Evolutionary conservation across 2,329 filamentous ascomycete genomes (phyloP), one percentile per base, ranked within the genome.

Genomic region (Berkeleyomyces rouxiae): DNA sequence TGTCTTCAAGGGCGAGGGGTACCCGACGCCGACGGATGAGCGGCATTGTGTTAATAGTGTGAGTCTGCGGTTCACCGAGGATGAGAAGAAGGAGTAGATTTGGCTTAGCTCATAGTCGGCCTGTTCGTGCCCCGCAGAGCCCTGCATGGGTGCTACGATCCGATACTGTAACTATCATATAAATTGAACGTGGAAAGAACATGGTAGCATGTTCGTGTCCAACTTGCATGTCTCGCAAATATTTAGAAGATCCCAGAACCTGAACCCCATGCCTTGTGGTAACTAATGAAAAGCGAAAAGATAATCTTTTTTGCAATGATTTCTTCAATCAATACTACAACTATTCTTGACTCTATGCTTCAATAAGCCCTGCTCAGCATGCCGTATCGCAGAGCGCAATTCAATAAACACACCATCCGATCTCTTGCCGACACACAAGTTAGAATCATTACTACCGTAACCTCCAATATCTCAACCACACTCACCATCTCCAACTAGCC

Each of bases 11-110:
- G 90, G 90, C 11, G 90, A 95, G 73, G 86, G 87, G 39, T 93
- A 85, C 70, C 69, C 79, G 6, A 95, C 87, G 31, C 90, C 93
- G 4, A 97, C 91, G 23, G 87, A 99, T 72, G 93, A 99, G 82
- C 81, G 93, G 66, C 93, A 99, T 76, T 99, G 93, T 71, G 93
- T 99, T 64, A 99, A 97, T 72, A 93, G 89, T 70, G 76, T 97
- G 61, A 95, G 88, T 71, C 77, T 97, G 74, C 93, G 84, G 68
- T 97, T 99, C 71, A 80, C 57, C 10, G 63, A 65, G 7, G 47
- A 65, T 2, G 61, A 11, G 33, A 51, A 42, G 33, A 58, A 63
- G 42, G 33, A n/a, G 33, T 55, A 39, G 23, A 23, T 23, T 23
- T 23, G 23, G 23, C 23, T 23, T 23, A 23, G 51, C 33, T 36